Base-by-base conservation (phyloP, 1,284 basidiomycete species). In the Fomitopsis pinicola region DNA sequence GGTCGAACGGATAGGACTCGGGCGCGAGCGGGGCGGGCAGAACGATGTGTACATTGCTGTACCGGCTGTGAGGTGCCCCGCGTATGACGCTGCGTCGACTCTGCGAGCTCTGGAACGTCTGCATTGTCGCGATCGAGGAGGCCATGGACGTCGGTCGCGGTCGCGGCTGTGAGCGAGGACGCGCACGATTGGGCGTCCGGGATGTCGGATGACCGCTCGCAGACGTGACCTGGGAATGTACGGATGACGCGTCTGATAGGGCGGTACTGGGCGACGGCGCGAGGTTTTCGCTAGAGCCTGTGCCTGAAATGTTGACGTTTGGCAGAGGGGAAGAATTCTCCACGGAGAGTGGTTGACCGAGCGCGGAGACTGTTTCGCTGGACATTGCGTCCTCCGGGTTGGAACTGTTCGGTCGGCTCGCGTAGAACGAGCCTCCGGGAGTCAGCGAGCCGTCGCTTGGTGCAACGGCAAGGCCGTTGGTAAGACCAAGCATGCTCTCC, bases 31-130 rank as follows among this genome's bases (percentile, higher is more conserved):
- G 85, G 0, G 80, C 71, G 3, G 85, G 86, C 83, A 87, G 72
- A 17, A 89, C 73, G 59, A 89, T 84, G 63, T 88, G 81, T 40
- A 89, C 72, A 61, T 78, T 78, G 69, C 77, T 85, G 63, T 82
- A 78, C 1, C 78, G 81, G 3, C 76, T 75, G 66, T 87, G 85
- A 35, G 85, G 85, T 1, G 77, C 68, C 12, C 82, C 84, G 28
- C 73, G 69, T 36, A 75, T 75, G 52, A 75, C 72, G 50, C 74
- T 77, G 64, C 76, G 73, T 40, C 22, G 67, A 64, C 70, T 64
- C 17, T 67, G 70, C 5, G 66, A 64, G 36, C 67, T 70, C 19
- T 69, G 73, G 19, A 66, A 30, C 7, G 70, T 70, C 38, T 61
- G 72, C 17, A 72, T 73, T 45, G 77, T 78, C 14, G 63, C 62